These are phyloP conservation scores for Metschnikowia lochheadii DNA, from an alignment of 805 yeast genomes.

Conservation along the genomic window DNA sequence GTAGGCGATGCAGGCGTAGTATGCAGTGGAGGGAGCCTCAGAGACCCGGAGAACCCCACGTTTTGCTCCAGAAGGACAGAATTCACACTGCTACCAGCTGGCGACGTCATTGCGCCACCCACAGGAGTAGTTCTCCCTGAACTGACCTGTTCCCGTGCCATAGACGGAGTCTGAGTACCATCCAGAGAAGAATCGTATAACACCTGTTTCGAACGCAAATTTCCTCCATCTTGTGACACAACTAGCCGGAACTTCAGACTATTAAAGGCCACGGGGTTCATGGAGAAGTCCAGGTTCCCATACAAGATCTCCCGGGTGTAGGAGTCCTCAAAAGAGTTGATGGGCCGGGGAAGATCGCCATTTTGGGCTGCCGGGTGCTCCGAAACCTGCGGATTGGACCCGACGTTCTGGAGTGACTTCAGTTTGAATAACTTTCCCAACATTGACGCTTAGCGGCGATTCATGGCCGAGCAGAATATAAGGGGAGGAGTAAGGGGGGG, in stretches of 20 bases:
- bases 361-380: neutral
- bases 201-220: slow-evolving; percentile 42
- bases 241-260: slow-evolving; percentile 38
- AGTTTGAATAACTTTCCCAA: slow-evolving; percentile 37
- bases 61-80: neutral
- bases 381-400: neutral
- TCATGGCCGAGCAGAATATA: neutral
- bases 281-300: slow-evolving; percentile 29
- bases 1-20: neutral
- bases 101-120: neutral
- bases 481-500: neutral
- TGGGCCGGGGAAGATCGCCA: slow-evolving; percentile 1
- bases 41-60: neutral
- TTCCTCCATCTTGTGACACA: slow-evolving; percentile 50
- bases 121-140: neutral
- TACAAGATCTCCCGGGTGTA: slow-evolving; percentile 45
- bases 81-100: no score
- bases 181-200: slow-evolving; percentile 44
- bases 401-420: slow-evolving; percentile 17
- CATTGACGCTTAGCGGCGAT: slow-evolving; percentile 20
- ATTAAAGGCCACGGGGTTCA: slow-evolving; percentile 20
- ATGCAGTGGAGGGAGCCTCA: neutral
- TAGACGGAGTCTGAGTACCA: slow-evolving; percentile 1
- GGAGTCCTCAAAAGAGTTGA: slow-evolving; percentile 39
- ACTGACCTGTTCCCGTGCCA: neutral